Percentiles rank a stretch among this genome's conserved stretches.
phyloP scores from a whole-genome alignment of 306 rosid species.

The Castanopsis chinensis region DNA sequence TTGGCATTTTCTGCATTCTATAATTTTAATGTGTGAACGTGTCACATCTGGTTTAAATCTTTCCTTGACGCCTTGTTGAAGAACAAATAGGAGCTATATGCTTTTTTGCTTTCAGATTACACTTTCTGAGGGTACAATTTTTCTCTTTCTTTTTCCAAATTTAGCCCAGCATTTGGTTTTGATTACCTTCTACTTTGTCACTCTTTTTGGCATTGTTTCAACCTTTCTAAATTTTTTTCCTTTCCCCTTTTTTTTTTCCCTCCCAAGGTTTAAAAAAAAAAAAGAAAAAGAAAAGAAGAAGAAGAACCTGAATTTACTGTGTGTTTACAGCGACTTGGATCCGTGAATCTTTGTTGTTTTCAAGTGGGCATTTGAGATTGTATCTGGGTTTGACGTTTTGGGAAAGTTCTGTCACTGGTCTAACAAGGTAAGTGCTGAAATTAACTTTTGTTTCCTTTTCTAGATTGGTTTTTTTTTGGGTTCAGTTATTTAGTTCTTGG shows the following conservation, averaged over 20 bases:
- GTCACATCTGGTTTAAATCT: slow-evolving; percentile 14
- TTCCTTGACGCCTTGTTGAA: slow-evolving; percentile 22
- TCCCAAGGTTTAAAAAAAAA: neutral
- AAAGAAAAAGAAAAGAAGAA: no score
- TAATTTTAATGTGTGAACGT: slow-evolving; percentile 9
- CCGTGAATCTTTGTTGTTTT: slow-evolving; percentile 30
- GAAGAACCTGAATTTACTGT: slow-evolving; percentile 44
- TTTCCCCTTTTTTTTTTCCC: slow-evolving; percentile 16
- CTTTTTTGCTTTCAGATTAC: neutral
- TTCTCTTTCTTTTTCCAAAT: slow-evolving; percentile 17
- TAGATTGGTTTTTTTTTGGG: slow-evolving; percentile 3
- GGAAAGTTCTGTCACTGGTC: slow-evolving; percentile 19
- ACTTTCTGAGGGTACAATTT: neutral
- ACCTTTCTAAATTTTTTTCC: neutral
- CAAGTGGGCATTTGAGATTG: slow-evolving; percentile 22
- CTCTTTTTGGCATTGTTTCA: slow-evolving; percentile 56
- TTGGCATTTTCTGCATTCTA: slow-evolving; percentile 28
- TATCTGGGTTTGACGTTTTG: slow-evolving; percentile 31
- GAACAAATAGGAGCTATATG: slow-evolving; percentile 8
- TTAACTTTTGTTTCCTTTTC: slow-evolving; percentile 13
- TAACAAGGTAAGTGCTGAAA: slow-evolving; percentile 41
- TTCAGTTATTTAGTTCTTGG: neutral
- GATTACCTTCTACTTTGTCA: slow-evolving; percentile 64
- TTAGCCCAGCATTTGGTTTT: slow-evolving; percentile 40
- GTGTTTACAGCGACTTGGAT: slow-evolving; percentile 42